These are phyloP conservation scores for Colletotrichum sp. DNA, from an alignment of 2,329 filamentous ascomycete species.

Conservation along the genomic window DNA sequence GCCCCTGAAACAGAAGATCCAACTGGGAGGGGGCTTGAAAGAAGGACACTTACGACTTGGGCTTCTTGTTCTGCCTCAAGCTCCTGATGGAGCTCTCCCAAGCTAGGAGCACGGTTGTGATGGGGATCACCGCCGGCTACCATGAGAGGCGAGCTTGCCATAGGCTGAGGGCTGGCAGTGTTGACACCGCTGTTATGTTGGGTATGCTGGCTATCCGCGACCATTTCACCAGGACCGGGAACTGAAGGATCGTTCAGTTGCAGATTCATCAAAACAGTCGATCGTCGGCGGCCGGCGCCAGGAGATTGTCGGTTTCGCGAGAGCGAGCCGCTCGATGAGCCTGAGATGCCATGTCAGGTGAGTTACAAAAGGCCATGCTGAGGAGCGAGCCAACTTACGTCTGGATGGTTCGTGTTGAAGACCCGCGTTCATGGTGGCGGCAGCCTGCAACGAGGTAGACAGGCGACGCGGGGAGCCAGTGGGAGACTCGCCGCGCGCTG, in stretches of 20 bases:
- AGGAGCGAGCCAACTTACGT: conserved; percentile 47
- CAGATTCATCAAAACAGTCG: conserved; percentile 74
- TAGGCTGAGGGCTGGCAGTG: conserved; percentile 49
- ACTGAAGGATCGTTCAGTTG: conserved; percentile 74
- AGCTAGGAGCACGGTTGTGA: conserved; percentile 71
- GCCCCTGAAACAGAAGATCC: not conserved
- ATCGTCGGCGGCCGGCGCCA: conserved; percentile 64
- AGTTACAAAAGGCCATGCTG: not conserved
- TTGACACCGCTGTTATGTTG: conserved; percentile 27
- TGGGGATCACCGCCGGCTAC: conserved; percentile 53
- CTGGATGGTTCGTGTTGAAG: conserved; percentile 69
- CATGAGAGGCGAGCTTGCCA: conserved; percentile 52
- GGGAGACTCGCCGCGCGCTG: conserved; percentile 51
- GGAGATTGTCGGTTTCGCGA: conserved; percentile 50
- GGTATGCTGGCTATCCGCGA: conserved; percentile 47
- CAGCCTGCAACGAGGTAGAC: conserved; percentile 75
- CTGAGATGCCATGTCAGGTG: conserved; percentile 32
- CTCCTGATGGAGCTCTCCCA: conserved; percentile 81
- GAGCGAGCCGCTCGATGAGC: conserved; percentile 59
- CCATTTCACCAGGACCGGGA: conserved; percentile 73
- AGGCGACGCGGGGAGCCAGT: conserved; percentile 69
- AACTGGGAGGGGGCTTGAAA: not conserved
- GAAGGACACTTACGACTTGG: conserved; percentile 64
- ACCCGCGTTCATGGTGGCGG: conserved; percentile 79
- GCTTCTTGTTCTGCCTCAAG: conserved; percentile 81